Conservation (phyloP, 257 asterid genomes). For the Nicotiana obtusifolia region DNA sequence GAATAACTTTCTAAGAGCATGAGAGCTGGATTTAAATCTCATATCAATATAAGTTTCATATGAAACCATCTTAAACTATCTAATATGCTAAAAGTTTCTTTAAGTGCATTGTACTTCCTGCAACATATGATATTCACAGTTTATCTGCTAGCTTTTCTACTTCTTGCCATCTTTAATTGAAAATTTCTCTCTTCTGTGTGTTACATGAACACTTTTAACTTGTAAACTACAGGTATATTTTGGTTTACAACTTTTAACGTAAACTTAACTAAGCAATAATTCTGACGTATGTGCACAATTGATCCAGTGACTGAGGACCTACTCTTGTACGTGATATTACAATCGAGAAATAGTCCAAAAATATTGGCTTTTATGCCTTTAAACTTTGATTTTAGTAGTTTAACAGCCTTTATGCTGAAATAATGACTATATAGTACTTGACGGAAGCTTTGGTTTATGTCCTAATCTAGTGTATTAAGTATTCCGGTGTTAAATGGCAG, state of each 20-base stretch:
- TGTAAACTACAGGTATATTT: background rate
- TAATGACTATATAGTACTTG: background rate
- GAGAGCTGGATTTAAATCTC: background rate
- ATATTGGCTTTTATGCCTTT: background rate
- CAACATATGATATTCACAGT: background rate
- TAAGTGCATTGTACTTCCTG: background rate
- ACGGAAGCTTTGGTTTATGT: background rate
- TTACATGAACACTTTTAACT: background rate
- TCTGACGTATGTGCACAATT: too few species aligned
- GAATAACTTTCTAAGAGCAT: background rate
- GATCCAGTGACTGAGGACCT: too few species aligned
- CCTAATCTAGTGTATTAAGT: background rate
- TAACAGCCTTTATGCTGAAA: background rate
- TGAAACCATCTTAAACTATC: background rate
- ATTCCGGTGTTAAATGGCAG: slow-evolving; percentile 32
- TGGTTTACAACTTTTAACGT: background rate
- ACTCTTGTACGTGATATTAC: background rate
- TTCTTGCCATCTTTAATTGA: background rate
- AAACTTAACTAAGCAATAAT: background rate
- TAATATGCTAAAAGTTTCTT: too few species aligned
- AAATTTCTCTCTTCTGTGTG: background rate
- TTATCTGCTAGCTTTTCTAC: too few species aligned
- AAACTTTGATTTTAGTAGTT: background rate
- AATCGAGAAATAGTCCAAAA: background rate
- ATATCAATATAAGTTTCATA: background rate